phyloP scores from a whole-genome alignment of 2,329 filamentous ascomycete genomes.

The Rhexocercosporidium sp. region DNA sequence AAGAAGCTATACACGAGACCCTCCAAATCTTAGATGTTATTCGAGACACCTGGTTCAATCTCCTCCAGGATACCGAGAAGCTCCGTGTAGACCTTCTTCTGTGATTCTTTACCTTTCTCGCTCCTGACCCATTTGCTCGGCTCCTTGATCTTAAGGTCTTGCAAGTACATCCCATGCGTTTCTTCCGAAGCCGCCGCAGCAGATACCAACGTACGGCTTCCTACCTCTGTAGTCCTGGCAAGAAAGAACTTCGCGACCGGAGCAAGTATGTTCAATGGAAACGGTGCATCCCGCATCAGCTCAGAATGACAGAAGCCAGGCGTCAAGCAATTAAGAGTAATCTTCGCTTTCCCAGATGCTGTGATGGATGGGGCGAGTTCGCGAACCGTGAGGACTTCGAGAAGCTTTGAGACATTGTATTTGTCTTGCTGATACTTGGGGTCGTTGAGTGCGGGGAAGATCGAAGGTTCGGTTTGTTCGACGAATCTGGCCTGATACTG shows the following conservation, averaged over 20 bases:
- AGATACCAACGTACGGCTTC: slow-evolving; percentile 43
- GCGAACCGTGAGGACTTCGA: slow-evolving; percentile 42
- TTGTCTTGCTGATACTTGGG: slow-evolving; percentile 35
- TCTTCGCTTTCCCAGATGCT: slow-evolving; percentile 32
- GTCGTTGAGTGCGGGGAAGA: slow-evolving; percentile 33
- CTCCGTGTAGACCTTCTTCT: slow-evolving; percentile 49
- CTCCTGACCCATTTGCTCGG: slow-evolving; percentile 45
- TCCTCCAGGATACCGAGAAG: slow-evolving; percentile 49
- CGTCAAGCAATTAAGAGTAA: slow-evolving; percentile 43
- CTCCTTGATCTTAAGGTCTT: slow-evolving; percentile 34
- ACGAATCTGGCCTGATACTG: slow-evolving; percentile 36
- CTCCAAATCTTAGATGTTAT: slow-evolving; percentile 25
- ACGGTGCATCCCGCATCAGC: slow-evolving; percentile 40
- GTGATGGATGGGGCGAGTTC: slow-evolving; percentile 39
- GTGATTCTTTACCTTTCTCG: slow-evolving; percentile 45
- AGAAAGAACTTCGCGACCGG: slow-evolving; percentile 36
- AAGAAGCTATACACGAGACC: not conserved
- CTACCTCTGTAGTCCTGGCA: slow-evolving; percentile 42
- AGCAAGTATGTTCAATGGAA: slow-evolving; percentile 33
- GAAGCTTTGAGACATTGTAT: slow-evolving; percentile 45
- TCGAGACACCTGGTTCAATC: slow-evolving; percentile 47
- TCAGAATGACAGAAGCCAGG: slow-evolving; percentile 45
- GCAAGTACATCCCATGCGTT: slow-evolving; percentile 41
- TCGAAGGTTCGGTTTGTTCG: slow-evolving; percentile 29
- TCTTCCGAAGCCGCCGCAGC: slow-evolving; percentile 39